Evolutionary conservation across 1,284 basidiomycete species (phyloP).

Genomic region (Ganoderma leucocontextum): DNA sequence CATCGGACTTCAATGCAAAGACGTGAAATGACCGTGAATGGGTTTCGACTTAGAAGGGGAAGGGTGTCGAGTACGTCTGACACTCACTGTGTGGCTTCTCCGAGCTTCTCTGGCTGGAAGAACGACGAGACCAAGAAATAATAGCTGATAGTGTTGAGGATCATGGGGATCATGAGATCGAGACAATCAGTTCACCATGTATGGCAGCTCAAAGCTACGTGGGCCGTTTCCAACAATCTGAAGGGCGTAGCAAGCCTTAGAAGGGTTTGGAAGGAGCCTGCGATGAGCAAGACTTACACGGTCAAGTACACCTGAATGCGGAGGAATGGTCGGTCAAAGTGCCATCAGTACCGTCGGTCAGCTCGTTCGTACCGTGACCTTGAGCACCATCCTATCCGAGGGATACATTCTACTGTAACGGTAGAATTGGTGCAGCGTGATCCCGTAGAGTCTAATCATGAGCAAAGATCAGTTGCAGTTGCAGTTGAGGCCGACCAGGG

Average conservation of each 20-base stretch:
- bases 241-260: neutral
- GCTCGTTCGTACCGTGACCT: neutral
- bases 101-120: neutral
- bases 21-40: neutral
- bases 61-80: neutral
- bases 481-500: neutral
- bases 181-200: neutral
- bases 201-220: neutral
- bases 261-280: neutral
- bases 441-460: neutral
- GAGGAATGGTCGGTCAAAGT: neutral
- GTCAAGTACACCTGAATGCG: neutral
- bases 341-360: neutral
- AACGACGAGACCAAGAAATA: neutral
- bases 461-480: neutral
- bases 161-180: neutral
- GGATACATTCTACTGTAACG: neutral
- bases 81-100: neutral
- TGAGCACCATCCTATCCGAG: constrained; percentile 1
- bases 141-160: neutral
- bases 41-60: neutral
- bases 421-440: neutral
- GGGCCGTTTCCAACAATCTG: neutral
- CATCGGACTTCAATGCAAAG: neutral
- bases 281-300: neutral